phyloP scores from a whole-genome alignment of 2,329 filamentous ascomycete genomes.

The Periglandula ipomoeae region DNA sequence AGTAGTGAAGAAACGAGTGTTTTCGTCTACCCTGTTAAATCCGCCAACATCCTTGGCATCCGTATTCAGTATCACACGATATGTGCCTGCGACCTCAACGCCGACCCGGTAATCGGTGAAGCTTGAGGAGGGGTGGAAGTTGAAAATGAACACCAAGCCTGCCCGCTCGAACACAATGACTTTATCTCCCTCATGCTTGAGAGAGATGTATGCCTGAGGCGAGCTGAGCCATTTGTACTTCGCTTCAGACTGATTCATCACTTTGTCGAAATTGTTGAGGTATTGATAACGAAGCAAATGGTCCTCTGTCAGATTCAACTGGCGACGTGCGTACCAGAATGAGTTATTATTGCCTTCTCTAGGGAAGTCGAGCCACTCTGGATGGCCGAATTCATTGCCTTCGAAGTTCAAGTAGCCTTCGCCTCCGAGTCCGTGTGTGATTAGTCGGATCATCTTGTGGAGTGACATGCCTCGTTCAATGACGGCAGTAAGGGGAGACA shows the following conservation, averaged over 20 bases:
- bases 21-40: constrained; percentile 64
- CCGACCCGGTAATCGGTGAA: constrained; percentile 91
- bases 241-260: constrained; percentile 81
- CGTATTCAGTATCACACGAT: constrained; percentile 75
- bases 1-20: constrained; percentile 87
- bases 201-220: constrained; percentile 79
- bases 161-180: constrained; percentile 92
- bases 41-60: constrained; percentile 75
- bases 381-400: constrained; percentile 97
- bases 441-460: constrained; percentile 94
- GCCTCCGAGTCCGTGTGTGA: constrained; percentile 85
- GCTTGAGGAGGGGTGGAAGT: constrained; percentile 79
- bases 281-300: constrained; percentile 76
- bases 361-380: constrained; percentile 98
- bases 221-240: constrained; percentile 88
- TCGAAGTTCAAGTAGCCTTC: constrained; percentile 98
- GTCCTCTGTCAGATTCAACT: constrained; percentile 89
- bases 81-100: constrained; percentile 75
- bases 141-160: constrained; percentile 88
- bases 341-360: constrained; percentile 87
- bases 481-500: constrained; percentile 74
- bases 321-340: constrained; percentile 88
- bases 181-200: constrained; percentile 92
- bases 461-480: constrained; percentile 87
- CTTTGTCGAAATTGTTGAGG: constrained; percentile 86